Evolutionary conservation across 225 moss, liverwort and hornwort genomes (phyloP).

Genomic region (Marchantia paleacea): DNA sequence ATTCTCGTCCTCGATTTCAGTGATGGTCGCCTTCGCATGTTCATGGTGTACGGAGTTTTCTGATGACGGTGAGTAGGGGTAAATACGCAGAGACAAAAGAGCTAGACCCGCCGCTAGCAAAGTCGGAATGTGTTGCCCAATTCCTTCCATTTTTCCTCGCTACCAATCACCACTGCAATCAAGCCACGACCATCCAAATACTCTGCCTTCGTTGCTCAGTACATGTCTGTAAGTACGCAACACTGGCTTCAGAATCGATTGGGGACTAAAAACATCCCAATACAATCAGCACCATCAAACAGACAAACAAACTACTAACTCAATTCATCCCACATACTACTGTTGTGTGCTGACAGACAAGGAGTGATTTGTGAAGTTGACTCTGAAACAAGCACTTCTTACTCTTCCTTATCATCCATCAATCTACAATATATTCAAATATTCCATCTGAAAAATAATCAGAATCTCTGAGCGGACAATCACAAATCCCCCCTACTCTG

Average conservation of each 20-base stretch:
- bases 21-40: neutral
- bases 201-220: neutral
- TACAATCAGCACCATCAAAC: too few species aligned
- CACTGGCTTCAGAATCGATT: neutral
- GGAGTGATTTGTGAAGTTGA: too few species aligned
- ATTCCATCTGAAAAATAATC: too few species aligned
- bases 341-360: too few species aligned
- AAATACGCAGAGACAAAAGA: slow-evolving; percentile 25
- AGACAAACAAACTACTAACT: too few species aligned
- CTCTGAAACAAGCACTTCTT: too few species aligned
- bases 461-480: too few species aligned
- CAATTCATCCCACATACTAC: too few species aligned
- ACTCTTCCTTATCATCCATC: too few species aligned
- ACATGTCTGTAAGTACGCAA: neutral
- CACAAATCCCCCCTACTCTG: too few species aligned
- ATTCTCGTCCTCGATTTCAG: neutral
- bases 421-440: too few species aligned
- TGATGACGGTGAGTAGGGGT: slow-evolving; percentile 22
- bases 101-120: slow-evolving; percentile 36
- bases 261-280: too few species aligned
- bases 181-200: neutral
- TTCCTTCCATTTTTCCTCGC: slow-evolving; percentile 21
- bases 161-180: neutral
- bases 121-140: slow-evolving; percentile 31
- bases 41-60: neutral